A percentile compares a stretch with the other conserved stretches of the same genome.
Evolutionary conservation across 2,329 filamentous ascomycete species (phyloP).

Genomic region (Fusarium sp.): DNA sequence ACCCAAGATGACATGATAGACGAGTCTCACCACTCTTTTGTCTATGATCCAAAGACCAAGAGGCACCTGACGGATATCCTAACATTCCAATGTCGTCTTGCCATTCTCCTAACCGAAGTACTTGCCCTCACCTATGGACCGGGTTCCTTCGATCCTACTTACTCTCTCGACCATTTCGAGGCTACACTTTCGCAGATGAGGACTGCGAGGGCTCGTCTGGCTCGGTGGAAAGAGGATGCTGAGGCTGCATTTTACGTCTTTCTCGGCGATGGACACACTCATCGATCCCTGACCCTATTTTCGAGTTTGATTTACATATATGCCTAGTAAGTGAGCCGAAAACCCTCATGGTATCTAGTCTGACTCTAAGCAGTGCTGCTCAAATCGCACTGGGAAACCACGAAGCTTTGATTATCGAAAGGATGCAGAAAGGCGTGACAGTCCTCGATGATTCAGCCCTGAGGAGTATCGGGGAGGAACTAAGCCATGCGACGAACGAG

Average conservation of each 20-base stretch:
- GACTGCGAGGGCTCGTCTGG: background rate
- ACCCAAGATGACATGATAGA: constrained; percentile 1
- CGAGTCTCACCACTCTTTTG: background rate
- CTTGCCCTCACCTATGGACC: constrained; percentile 5
- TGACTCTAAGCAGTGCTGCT: background rate
- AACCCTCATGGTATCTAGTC: fast-evolving
- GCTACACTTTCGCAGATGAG: background rate
- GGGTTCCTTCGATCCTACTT: background rate
- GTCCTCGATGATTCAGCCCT: constrained; percentile 16
- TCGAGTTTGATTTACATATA: constrained; percentile 30
- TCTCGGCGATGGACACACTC: background rate
- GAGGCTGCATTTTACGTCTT: constrained; percentile 5
- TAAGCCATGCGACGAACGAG: constrained; percentile 6
- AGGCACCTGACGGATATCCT: background rate
- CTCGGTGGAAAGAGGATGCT: constrained; percentile 4
- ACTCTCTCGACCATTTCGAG: constrained; percentile 10
- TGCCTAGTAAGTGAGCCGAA: constrained; percentile 3
- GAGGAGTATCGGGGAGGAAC: constrained; percentile 12
- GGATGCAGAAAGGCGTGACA: constrained; percentile 25
- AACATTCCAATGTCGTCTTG: constrained; percentile 3
- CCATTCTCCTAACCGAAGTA: background rate
- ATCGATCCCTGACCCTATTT: constrained; percentile 16
- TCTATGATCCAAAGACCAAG: constrained; percentile 7
- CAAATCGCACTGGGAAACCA: constrained; percentile 25
- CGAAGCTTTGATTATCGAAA: constrained; percentile 25